Base-by-base conservation (phyloP, 2,329 filamentous ascomycete species). In the Beauveria pseudobassiana region DNA sequence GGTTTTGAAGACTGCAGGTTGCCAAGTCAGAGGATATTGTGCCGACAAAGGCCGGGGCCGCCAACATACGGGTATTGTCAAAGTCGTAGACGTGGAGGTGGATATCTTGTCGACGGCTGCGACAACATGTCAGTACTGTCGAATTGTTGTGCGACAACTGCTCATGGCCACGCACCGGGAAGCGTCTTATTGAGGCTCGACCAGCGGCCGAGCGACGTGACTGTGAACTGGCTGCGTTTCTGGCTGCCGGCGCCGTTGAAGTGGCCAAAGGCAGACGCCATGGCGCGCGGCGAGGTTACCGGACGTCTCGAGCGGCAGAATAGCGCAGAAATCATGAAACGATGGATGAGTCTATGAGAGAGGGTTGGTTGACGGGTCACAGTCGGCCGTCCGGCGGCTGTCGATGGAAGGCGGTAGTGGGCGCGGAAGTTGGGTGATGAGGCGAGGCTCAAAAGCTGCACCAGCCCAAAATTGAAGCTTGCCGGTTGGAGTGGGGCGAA, bases 71-170 rank as follows among this genome's bases (percentile, higher is more conserved):
- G 43, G 93, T 98, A 71, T 99, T 98, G 76, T 99, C 95, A 74
- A 98, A 99, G 74, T 99, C 95, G 77, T 98, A 98, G 67, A 99
- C 84, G 72, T 98, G 93, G 58, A 99, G 86, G 86, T 78, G 72
- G 85, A 91, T 75, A 98, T 88, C 61, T 85, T 80, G 48, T 88
- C 80, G 12, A 86, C 80, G 38, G 84, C 83, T 84, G 66, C 12
- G 60, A 26, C 56, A 50, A 66, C 64, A 61, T 46, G 28, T 12
- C 26, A 42, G 59, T 54, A 70, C 60, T 69, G 34, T 14, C 10
- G 18, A 14, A 10, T 16, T 10, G 24, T 3, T 14, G 16, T 16
- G 16, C 3, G 42, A 20, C 55, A 38, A 14, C 7, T 26, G 4
- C 22, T n/a, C 14, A 12, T 14, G 22, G 5, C 28, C 38, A 69